Percentiles rank a stretch among this genome's conserved stretches.
These are phyloP conservation scores for Logfia minima DNA, from an alignment of 129 eudicot species.

Conservation along the genomic window DNA sequence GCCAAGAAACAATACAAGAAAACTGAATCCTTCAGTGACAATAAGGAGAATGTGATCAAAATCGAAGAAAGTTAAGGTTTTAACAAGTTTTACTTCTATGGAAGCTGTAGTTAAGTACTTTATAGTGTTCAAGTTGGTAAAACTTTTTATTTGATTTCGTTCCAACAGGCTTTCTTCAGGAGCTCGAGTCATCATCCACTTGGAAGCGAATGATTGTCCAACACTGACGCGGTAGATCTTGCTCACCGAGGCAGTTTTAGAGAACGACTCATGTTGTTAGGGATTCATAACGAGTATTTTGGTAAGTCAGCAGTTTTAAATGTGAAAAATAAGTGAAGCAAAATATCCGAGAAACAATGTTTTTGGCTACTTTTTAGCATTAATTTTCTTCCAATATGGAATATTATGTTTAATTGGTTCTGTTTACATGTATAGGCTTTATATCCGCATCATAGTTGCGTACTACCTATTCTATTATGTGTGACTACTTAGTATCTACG, in stretches of 20 bases:
- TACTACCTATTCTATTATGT: background rate
- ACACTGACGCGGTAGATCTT: background rate
- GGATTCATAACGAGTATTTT: background rate
- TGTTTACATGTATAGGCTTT: background rate
- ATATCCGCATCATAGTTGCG: background rate
- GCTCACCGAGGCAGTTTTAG: background rate
- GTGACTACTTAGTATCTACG: background rate
- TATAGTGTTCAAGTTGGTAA: conserved; percentile 37
- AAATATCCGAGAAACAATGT: background rate
- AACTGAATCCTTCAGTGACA: conserved; percentile 32
- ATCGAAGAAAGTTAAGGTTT: conserved; percentile 82
- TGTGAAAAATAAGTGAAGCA: conserved; percentile 1
- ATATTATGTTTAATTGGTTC: conserved; percentile 1
- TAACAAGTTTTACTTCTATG: background rate
- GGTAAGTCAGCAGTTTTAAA: background rate
- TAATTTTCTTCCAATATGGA: background rate
- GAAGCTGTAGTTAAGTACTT: background rate
- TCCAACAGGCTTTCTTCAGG: conserved; percentile 83
- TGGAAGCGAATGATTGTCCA: conserved; percentile 24
- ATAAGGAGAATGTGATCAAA: conserved; percentile 56
- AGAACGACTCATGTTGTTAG: background rate
- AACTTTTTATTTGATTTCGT: conserved; percentile 20
- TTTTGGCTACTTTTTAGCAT: background rate
- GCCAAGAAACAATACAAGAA: conserved; percentile 31
- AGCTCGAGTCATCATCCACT: conserved; percentile 73